Conservation (phyloP, 164 flowering plant genomes). For the Saururus chinensis region DNA sequence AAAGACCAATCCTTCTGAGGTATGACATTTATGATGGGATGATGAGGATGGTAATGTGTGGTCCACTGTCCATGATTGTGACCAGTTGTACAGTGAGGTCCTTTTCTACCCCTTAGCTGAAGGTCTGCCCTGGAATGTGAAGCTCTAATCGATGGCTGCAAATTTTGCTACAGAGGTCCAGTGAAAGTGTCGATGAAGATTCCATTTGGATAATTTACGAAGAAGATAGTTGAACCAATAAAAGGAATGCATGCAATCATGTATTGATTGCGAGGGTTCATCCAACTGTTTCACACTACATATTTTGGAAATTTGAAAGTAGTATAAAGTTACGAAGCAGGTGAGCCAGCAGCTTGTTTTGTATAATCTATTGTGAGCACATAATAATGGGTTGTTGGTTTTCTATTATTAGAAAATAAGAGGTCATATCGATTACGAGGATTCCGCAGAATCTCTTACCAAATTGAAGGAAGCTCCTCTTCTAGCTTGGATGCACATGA, state of each 20-base stretch:
- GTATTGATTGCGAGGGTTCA: not conserved
- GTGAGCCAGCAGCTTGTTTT: not conserved
- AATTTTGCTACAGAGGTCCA: constrained; percentile 1
- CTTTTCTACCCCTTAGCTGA: not conserved
- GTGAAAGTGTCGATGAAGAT: not conserved
- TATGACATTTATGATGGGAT: not conserved
- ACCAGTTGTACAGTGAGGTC: not conserved
- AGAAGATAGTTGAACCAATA: constrained; percentile 1
- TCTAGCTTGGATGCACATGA: not conserved
- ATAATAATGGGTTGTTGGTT: too few relatives aligned
- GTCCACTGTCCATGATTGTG: not conserved
- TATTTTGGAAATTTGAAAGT: not conserved
- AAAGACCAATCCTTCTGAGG: not conserved
- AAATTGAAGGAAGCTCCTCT: too few relatives aligned
- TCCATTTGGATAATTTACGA: constrained; percentile 4
- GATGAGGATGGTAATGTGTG: not conserved
- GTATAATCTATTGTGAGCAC: too few relatives aligned
- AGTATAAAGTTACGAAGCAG: not conserved
- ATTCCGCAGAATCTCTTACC: not conserved
- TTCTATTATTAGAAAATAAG: not conserved
- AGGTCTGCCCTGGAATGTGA: not conserved
- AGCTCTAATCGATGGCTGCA: not conserved
- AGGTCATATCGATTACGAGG: not conserved
- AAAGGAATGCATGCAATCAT: not conserved
- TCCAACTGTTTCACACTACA: not conserved